These are phyloP conservation scores for Mucor indicus DNA, from an alignment of 371 early-diverging fungal genomes.

Conservation along the genomic window DNA sequence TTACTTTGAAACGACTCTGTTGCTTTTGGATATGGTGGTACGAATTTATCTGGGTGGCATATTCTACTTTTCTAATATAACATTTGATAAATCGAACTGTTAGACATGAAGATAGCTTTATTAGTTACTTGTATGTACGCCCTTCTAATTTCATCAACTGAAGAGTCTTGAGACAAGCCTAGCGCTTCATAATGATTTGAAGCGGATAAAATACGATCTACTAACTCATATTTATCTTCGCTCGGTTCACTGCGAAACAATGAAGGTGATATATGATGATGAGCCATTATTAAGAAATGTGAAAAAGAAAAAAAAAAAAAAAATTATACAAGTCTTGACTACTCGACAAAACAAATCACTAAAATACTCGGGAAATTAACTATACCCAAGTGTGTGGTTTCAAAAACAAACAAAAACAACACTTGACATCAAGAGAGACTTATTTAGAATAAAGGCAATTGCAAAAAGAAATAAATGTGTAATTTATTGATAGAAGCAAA, in stretches of 20 bases:
- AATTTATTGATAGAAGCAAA: too few species aligned
- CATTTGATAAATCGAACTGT: not conserved
- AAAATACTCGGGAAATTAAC: too few species aligned
- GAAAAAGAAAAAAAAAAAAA: too few species aligned
- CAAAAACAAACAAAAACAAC: too few species aligned
- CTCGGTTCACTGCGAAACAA: not conserved
- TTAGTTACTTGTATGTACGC: constrained; percentile 37
- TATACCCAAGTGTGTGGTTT: too few species aligned
- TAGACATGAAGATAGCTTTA: not conserved
- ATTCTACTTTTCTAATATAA: constrained; percentile 40
- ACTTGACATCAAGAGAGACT: too few species aligned
- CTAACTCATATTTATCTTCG: constrained; percentile 28
- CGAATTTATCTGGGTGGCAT: constrained; percentile 44
- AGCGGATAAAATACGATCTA: constrained; percentile 31
- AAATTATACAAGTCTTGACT: too few species aligned
- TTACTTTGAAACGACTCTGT: constrained; percentile 40
- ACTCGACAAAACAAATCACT: too few species aligned
- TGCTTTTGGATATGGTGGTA: constrained; percentile 21
- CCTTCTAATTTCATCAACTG: constrained; percentile 33
- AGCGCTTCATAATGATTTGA: constrained; percentile 30
- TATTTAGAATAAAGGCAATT: too few species aligned
- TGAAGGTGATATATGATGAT: too few species aligned
- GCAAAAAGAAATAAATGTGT: too few species aligned
- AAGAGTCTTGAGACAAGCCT: constrained; percentile 21
- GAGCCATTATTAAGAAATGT: too few species aligned